Base-by-base conservation (phyloP, 2,329 filamentous ascomycete genomes). In the Colletotrichum truncatum region DNA sequence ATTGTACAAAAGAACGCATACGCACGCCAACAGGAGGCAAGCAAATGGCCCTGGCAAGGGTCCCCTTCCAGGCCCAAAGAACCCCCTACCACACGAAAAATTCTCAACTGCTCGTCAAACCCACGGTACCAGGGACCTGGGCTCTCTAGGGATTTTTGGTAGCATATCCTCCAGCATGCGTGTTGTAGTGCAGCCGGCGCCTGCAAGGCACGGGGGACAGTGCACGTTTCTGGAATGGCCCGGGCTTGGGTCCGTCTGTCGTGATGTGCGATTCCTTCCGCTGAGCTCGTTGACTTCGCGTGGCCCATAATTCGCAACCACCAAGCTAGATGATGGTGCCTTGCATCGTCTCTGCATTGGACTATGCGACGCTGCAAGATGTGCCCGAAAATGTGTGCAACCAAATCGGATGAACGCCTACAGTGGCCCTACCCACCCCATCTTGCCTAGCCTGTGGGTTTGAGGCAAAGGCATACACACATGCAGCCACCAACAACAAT, bases 181-280 rank as follows among this genome's bases (percentile, higher is more conserved):
- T 49, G 62, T 62, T 62, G 62, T 49, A 65, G 57, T 51, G 62
- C 62, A 65, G 48, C 57, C 39, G 34, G 55, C 52, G 34, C 34
- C 62, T 65, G 62, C 57, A 65, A 65, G 62, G 62, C 62, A 65
- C 62, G 49, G 62, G 53, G 62, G 39, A 55, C 57, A 30, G 56
- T 61, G 57, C 56, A 65, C 62, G 41, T 55, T 54, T 62, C 39
- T 49, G 62, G 57, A 55, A 61, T 49, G 48, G 49, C 58, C 41
- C 62, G 48, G 56, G 34, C 62, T 49, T 36, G 39, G 57, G 38
- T 21, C 46, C 39, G 25, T 39, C 52, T 34, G 56, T 34, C 48
- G 34, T 26, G 39, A 36, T 58, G 54, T 23, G 48, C 21, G 54
- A 38, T 38, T 49, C 34, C 16, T 12, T 56, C 41, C 51, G 39